phyloP scores from a whole-genome alignment of 2,329 filamentous ascomycete genomes.

The Alternaria viburni region DNA sequence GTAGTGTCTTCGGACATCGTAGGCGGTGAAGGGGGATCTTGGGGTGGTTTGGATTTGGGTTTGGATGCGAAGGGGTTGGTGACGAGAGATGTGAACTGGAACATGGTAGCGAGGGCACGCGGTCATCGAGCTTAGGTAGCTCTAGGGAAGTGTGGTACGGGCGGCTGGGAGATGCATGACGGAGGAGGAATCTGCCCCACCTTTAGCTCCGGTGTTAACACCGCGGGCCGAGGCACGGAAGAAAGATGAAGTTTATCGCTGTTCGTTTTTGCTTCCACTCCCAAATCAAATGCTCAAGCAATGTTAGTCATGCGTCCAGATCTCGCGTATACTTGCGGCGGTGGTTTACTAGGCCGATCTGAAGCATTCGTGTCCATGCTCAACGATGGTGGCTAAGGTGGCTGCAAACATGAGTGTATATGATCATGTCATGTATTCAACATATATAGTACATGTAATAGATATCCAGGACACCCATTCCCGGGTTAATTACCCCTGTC shows the following conservation, averaged over 20 bases:
- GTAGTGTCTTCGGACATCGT: background rate
- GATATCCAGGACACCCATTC: background rate
- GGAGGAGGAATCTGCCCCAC: background rate
- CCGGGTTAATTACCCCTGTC: background rate
- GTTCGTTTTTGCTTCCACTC: background rate
- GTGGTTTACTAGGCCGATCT: too few relatives aligned
- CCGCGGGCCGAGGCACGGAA: slow-evolving; percentile 14
- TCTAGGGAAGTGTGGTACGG: background rate
- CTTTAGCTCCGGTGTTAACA: slow-evolving; percentile 5
- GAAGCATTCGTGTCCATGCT: too few relatives aligned
- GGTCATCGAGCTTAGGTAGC: background rate
- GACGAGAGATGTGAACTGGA: slow-evolving; percentile 3
- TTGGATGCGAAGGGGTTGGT: slow-evolving; percentile 1
- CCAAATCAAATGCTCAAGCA: too few relatives aligned
- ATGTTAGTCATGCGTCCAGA: too few relatives aligned
- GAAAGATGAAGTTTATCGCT: background rate
- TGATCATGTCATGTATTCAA: background rate
- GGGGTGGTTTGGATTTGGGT: background rate
- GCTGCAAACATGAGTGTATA: background rate
- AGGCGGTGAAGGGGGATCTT: background rate
- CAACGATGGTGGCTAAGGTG: too few relatives aligned
- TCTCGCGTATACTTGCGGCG: too few relatives aligned
- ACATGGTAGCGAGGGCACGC: background rate
- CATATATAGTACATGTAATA: slow-evolving; percentile 1
- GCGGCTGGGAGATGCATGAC: slow-evolving; percentile 2